These are phyloP conservation scores for Pseudogymnoascus sp. DNA, from an alignment of 2,329 filamentous ascomycete genomes.

Conservation along the genomic window DNA sequence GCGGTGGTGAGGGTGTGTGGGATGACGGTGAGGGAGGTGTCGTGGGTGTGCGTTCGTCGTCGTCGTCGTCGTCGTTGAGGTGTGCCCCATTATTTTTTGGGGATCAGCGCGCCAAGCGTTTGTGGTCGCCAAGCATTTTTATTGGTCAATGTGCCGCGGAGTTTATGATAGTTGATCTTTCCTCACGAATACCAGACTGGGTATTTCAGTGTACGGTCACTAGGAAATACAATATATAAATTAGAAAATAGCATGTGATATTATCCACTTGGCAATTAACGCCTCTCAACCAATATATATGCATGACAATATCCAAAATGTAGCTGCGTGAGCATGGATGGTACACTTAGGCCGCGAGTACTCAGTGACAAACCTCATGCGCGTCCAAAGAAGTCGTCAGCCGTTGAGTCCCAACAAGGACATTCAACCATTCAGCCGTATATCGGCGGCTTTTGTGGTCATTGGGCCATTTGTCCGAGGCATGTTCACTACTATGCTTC, in stretches of 20 bases:
- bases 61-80: background rate
- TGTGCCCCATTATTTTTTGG: background rate
- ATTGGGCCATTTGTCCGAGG: background rate
- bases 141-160: background rate
- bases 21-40: conserved; percentile 1
- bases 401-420: background rate
- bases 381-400: background rate
- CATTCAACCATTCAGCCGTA: background rate
- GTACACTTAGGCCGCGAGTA: background rate
- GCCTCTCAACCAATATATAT: background rate
- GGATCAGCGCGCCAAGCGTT: background rate
- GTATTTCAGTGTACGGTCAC: background rate
- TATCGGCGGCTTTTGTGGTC: background rate
- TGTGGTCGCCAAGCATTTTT: background rate
- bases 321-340: background rate
- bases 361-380: background rate
- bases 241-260: background rate
- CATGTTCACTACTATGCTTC: too few species aligned
- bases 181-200: background rate
- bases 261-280: too few species aligned
- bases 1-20: conserved; percentile 16
- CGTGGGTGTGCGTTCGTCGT: background rate
- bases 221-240: background rate
- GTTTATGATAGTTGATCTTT: background rate
- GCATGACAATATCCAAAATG: background rate